Percentiles rank a stretch among this genome's conserved stretches.
Conservation (phyloP, 495 filamentous ascomycete species). For the Annulohypoxylon moriforme region DNA sequence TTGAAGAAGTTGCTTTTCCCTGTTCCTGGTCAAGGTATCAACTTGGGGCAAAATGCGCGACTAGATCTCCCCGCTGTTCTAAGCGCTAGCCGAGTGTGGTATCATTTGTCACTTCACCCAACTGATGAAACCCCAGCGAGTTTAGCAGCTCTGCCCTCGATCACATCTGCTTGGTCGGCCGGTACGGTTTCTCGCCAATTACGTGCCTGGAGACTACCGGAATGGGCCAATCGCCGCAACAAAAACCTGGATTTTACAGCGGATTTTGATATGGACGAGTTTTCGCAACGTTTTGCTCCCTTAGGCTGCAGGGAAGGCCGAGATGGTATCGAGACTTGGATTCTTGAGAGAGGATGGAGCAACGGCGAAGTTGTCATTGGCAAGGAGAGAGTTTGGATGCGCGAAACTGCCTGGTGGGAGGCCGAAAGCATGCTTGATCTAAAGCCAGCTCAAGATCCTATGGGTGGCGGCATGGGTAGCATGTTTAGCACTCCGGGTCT, state of each 20-base stretch:
- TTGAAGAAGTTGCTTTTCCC: slow-evolving; percentile 86
- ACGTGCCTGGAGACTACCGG: slow-evolving; percentile 89
- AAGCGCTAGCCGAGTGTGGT: slow-evolving; percentile 90
- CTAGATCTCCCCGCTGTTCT: slow-evolving; percentile 76
- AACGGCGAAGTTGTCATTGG: slow-evolving; percentile 96
- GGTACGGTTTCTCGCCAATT: slow-evolving; percentile 91
- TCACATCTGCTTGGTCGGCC: slow-evolving; percentile 85
- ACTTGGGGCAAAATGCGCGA: slow-evolving; percentile 76
- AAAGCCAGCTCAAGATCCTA: slow-evolving; percentile 65
- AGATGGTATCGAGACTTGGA: slow-evolving; percentile 95
- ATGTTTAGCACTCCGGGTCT: slow-evolving; percentile 61
- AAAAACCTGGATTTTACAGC: slow-evolving; percentile 96
- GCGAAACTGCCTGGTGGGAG: slow-evolving; percentile 96
- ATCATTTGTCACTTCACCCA: slow-evolving; percentile 91
- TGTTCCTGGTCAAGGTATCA: slow-evolving; percentile 76
- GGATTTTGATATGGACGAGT: slow-evolving; percentile 96
- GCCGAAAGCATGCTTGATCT: slow-evolving; percentile 96
- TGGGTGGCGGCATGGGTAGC: slow-evolving; percentile 58
- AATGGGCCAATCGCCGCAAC: slow-evolving; percentile 95
- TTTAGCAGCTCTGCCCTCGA: slow-evolving; percentile 69
- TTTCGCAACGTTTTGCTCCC: slow-evolving; percentile 79
- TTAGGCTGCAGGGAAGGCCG: slow-evolving; percentile 90
- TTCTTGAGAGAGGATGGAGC: slow-evolving; percentile 95
- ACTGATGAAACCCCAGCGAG: slow-evolving; percentile 84
- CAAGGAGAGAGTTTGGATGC: slow-evolving; percentile 91